These are phyloP conservation scores for Wickerhamomyces sp. DNA, from an alignment of 1,139 yeast genomes.

Conservation along the genomic window DNA sequence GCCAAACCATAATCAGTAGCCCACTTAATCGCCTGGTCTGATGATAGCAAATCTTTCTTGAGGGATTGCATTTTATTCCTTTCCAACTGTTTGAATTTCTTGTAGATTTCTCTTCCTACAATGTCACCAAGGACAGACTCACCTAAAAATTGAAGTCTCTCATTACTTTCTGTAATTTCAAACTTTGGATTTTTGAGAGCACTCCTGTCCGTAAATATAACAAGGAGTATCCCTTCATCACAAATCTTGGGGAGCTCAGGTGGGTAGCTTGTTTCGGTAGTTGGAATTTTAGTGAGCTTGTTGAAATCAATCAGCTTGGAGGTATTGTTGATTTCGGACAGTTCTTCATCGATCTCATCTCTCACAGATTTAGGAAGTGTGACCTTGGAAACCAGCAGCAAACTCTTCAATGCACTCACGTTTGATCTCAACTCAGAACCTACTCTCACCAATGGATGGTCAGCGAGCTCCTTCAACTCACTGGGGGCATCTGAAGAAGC, in stretches of 20 bases:
- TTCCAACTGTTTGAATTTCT: not conserved
- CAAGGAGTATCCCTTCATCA: not conserved
- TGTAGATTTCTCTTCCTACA: not conserved
- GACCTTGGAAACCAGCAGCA: not conserved
- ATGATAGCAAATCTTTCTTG: not conserved
- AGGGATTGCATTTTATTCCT: not conserved
- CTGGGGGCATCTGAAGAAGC: not conserved
- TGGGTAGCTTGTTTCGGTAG: not conserved
- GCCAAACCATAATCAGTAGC: not conserved
- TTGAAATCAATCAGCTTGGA: not conserved
- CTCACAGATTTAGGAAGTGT: not conserved
- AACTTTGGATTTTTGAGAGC: slow-evolving; percentile 45
- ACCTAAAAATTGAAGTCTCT: slow-evolving; percentile 84
- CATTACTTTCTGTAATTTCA: slow-evolving; percentile 60
- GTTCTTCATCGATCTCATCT: not conserved
- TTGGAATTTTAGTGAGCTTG: not conserved
- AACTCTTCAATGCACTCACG: not conserved
- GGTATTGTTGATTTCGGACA: not conserved
- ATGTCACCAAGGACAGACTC: slow-evolving; percentile 55
- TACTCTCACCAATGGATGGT: slow-evolving; percentile 1
- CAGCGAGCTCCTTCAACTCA: slow-evolving; percentile 3
- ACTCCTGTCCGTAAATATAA: slow-evolving; percentile 76
- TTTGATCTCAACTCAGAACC: slow-evolving; percentile 1
- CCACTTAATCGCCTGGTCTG: not conserved
- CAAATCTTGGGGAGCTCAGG: slow-evolving; percentile 3